Conservation (phyloP, 1,284 basidiomycete genomes). For the Irpex sp. region DNA sequence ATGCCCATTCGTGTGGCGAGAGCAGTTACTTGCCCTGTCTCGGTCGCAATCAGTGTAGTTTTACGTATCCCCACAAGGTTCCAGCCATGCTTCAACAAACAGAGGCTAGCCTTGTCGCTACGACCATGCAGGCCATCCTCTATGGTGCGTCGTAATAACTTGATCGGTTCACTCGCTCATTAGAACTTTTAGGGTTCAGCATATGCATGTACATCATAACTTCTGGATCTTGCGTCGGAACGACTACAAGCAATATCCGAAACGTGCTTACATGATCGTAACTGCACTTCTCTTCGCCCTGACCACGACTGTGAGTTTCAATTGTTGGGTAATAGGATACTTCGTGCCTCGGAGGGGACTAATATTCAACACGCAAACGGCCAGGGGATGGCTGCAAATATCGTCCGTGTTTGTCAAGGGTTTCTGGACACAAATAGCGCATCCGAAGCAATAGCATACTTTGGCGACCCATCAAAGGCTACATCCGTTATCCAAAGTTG, state of each 20-base stretch:
- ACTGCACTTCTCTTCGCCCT: conserved; percentile 18
- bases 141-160: conserved; percentile 16
- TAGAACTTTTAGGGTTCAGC: conserved; percentile 18
- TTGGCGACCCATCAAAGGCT: conserved; percentile 20
- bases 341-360: neutral
- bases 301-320: conserved; percentile 18
- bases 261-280: conserved; percentile 13
- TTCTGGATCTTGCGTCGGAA: conserved; percentile 22
- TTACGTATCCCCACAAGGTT: neutral
- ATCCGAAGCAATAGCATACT: conserved; percentile 16
- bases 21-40: too few relatives aligned
- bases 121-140: conserved; percentile 21
- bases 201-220: conserved; percentile 23
- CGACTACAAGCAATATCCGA: conserved; percentile 13
- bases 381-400: conserved; percentile 22
- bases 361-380: neutral
- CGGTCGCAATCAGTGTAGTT: too few relatives aligned
- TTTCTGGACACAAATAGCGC: conserved; percentile 9
- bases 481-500: conserved; percentile 25
- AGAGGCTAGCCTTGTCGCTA: conserved; percentile 21
- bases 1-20: too few relatives aligned
- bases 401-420: conserved; percentile 17
- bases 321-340: neutral
- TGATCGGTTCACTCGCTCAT: neutral
- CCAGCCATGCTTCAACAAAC: conserved; percentile 8